Base-by-base conservation (phyloP, 345 rosid genomes). In the Excoecaria cochinchinensis region DNA sequence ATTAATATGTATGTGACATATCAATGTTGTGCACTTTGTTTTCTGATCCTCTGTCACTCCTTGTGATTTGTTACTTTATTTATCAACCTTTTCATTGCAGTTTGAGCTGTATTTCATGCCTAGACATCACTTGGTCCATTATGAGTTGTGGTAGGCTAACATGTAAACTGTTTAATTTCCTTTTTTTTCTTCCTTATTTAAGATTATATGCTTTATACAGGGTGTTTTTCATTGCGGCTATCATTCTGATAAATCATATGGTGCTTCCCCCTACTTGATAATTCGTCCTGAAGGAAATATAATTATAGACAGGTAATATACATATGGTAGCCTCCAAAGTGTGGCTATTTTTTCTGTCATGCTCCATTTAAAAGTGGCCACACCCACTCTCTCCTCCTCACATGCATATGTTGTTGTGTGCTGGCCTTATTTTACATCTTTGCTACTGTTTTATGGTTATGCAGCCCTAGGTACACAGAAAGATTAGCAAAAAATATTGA, bases 141-240 rank as follows among this genome's bases (percentile, higher is more conserved):
- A 21, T 67, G 16, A 47, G 47, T 46, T 47, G 14, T 47, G 71
- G 56, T 68, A 25, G 6, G 24, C 71, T 24, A 50, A 25, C 71
- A 68, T 3, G 36, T 13, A 22, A 24, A 48, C 58, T 36, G 9
- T 25, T 68, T 6, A 48, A 21, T 25, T 10, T 72, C 57, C 55
- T 71, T 56, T 21, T 42, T 40, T 44, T 74, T 55, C 65, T 64
- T 13, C 65, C 4, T 25, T 48, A 44, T 16, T 50, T 66, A 22
- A 48, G 15, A 68, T 36, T 24, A 2, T 46, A 5, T 46, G 38
- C 70, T 69, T 68, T 68, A 47, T 76, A 76, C 84, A 89, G 93
- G 93, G 89, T 4, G 82, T 89, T 52, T 87, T 80, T 67, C 93
- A 89, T 71, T 89, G 91, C 73, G 93, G 93, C 12, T 87, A 87